Evolutionary conservation across 176 grass and related monocot genomes (phyloP), one percentile per base, ranked within the genome.

Genomic region (Oryza longistaminata): DNA sequence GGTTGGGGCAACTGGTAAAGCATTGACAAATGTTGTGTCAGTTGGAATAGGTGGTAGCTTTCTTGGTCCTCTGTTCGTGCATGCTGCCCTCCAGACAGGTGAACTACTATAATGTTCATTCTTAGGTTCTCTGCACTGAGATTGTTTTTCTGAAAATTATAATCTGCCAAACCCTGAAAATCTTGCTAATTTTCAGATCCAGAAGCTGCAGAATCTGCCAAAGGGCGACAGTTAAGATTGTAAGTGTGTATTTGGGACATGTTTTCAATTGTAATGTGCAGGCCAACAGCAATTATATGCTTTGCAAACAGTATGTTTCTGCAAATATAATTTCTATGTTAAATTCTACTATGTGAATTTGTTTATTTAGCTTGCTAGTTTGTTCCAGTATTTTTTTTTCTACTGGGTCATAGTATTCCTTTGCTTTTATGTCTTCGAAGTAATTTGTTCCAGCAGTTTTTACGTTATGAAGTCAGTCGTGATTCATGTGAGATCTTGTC

Each of bases 21-120:
- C 88, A 31, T 82, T 99, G 86, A 96, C 88, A 19, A 86, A 94
- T 92, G 93, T 94, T 58, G 90, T 96, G 45, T 91, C 96, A 3
- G 86, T 98, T 89, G 96, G 96, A 78, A 98, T 98, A 83, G 96
- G 96, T 44, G 96, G 96, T 73, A 99, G 96, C 70, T 99, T 95
- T 88, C 84, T 98, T 68, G 93, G 93, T 19, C 93, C 96, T 70
- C 82, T 98, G 31, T 98, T 98, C 70, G 93, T 98, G 74, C 96
- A 95, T 86, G 86, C 91, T 3, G 86, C 93, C 22, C 96, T 98
- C 69, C 90, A 99, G 53, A 94, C 91, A 70, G 93, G 96, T 99
- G 87, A 90, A 79, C 5, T 33, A 42, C 52, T 52, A 3, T 78
- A 16, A 22, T 48, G 13, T 7, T 45, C 25, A 29, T 24, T 77